Percentiles rank a stretch among this genome's conserved stretches.
These are phyloP conservation scores for Leptomonas seymouri DNA, from an alignment of 208 protist genomes.

Conservation along the genomic window DNA sequence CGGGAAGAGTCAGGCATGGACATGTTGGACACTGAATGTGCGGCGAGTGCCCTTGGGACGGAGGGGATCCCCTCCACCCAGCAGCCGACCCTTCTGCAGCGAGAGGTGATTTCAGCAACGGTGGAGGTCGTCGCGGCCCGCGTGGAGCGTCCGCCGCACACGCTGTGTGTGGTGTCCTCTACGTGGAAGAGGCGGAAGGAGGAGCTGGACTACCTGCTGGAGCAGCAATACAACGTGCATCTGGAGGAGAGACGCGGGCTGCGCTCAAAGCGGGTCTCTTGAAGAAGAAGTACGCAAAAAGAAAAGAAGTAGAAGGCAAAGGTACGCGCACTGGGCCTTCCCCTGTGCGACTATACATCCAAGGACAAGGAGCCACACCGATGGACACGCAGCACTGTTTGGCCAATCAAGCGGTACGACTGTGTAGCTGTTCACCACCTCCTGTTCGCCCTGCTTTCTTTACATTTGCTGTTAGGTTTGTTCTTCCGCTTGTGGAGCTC, in stretches of 20 bases:
- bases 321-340: too few species aligned
- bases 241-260: constrained; percentile 41
- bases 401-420: too few species aligned
- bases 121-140: constrained; percentile 27
- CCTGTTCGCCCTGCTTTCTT: too few species aligned
- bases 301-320: too few species aligned
- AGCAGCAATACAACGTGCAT: constrained; percentile 52
- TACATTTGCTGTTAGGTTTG: too few species aligned
- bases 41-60: background rate
- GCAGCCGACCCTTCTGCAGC: constrained; percentile 10
- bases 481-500: too few species aligned
- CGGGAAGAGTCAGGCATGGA: background rate
- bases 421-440: too few species aligned
- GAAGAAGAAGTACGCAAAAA: too few species aligned
- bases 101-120: constrained; percentile 14
- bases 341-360: too few species aligned
- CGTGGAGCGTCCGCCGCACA: constrained; percentile 22
- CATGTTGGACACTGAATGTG: background rate
- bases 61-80: constrained; percentile 2
- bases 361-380: too few species aligned
- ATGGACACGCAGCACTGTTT: too few species aligned
- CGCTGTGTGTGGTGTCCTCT: constrained; percentile 32
- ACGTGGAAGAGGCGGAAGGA: constrained; percentile 42
- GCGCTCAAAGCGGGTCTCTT: background rate
- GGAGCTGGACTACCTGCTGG: constrained; percentile 45